Conservation (phyloP, 1,139 yeast genomes). For the Nakaseomyces nivariensis region DNA sequence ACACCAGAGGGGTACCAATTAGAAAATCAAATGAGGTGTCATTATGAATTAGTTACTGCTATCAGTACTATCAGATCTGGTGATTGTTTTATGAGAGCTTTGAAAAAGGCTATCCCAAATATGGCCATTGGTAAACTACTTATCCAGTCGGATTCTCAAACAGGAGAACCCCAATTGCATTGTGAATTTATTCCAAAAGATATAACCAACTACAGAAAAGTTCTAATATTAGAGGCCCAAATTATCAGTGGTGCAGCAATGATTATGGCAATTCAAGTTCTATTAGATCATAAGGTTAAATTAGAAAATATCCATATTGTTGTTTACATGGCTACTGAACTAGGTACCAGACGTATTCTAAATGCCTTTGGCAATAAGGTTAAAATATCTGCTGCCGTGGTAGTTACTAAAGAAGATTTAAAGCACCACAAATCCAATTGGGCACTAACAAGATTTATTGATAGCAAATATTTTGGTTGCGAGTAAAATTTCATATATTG, state of each 20-base stretch:
- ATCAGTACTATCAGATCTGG: conserved; percentile 84
- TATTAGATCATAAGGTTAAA: conserved; percentile 69
- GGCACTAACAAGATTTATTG: conserved; percentile 64
- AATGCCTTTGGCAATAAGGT: conserved; percentile 61
- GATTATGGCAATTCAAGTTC: conserved; percentile 85
- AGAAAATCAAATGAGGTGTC: conserved; percentile 34
- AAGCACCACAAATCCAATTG: conserved; percentile 29
- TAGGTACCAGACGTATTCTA: conserved; percentile 65
- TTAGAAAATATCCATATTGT: conserved; percentile 58
- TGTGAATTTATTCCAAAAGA: conserved; percentile 49
- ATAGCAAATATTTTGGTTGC: conserved; percentile 65
- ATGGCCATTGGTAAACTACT: conserved; percentile 71
- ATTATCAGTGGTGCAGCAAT: conserved; percentile 88
- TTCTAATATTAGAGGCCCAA: conserved; percentile 76
- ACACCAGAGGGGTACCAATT: conserved; percentile 39
- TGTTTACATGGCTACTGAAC: conserved; percentile 66
- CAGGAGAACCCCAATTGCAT: conserved; percentile 92
- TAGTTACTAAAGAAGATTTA: conserved; percentile 35
- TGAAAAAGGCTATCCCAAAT: conserved; percentile 67
- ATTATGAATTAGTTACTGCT: conserved; percentile 47
- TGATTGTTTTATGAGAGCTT: conserved; percentile 75
- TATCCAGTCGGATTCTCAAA: conserved; percentile 75
- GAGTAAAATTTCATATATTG: conserved; percentile 4
- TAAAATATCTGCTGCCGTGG: conserved; percentile 57
- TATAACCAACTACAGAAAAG: conserved; percentile 33